Evolutionary conservation across 1,284 basidiomycete genomes (phyloP).

Genomic region (Pisolithus thermaeus): DNA sequence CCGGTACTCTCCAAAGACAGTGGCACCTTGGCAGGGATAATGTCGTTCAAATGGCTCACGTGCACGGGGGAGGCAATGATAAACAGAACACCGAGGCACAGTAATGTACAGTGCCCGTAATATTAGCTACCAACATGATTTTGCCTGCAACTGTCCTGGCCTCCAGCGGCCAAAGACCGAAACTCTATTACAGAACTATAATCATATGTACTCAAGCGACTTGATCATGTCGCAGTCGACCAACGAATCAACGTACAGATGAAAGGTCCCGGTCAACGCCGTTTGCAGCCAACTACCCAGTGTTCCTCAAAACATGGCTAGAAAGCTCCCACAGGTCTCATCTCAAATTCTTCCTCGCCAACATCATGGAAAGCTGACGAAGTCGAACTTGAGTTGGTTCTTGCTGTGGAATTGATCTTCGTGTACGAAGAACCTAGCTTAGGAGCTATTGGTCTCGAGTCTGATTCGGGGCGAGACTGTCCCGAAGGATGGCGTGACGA

Average conservation of each 20-base stretch:
- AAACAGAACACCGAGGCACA: no score
- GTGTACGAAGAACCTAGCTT: slow-evolving; percentile 1
- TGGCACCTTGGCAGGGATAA: no score
- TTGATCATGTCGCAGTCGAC: no score
- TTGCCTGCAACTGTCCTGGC: neutral
- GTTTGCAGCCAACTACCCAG: no score
- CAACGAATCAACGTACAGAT: no score
- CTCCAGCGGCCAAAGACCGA: neutral
- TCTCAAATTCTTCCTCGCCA: neutral
- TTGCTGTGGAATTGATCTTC: neutral
- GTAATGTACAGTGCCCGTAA: no score
- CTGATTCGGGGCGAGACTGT: neutral
- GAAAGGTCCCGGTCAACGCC: no score
- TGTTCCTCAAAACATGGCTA: neutral
- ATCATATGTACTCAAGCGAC: neutral
- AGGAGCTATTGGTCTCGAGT: neutral
- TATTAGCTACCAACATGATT: no score
- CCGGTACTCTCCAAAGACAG: no score
- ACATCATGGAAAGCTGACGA: neutral
- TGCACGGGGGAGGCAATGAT: no score
- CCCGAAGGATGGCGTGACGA: neutral
- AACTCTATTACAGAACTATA: neutral
- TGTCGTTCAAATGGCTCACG: no score
- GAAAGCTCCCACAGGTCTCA: slow-evolving; percentile 1
- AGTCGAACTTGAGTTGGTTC: neutral